Percentiles rank a stretch among this genome's conserved stretches.
Conservation (phyloP, 2,329 filamentous ascomycete genomes). For the Cladophialophora immunda region DNA sequence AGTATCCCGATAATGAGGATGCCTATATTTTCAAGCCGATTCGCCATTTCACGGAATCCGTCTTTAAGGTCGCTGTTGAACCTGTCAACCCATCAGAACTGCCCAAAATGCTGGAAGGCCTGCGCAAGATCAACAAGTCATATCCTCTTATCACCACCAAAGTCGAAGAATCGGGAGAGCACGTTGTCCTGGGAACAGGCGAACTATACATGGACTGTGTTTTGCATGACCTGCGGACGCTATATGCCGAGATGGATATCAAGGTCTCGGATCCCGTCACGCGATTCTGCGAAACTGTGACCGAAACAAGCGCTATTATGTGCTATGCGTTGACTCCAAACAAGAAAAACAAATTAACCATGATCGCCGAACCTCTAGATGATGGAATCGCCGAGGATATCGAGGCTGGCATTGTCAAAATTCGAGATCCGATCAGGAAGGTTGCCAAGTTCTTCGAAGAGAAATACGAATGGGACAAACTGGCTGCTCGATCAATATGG, state of each 20-base stretch:
- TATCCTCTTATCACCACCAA: slow-evolving; percentile 96
- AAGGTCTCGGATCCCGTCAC: slow-evolving; percentile 98
- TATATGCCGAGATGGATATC: slow-evolving; percentile 99
- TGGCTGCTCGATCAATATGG: slow-evolving; percentile 96
- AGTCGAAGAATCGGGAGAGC: slow-evolving; percentile 97
- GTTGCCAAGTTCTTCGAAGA: slow-evolving; percentile 98
- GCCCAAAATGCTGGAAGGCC: slow-evolving; percentile 97
- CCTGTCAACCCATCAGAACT: slow-evolving; percentile 97
- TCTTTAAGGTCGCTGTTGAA: slow-evolving; percentile 97
- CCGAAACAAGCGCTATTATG: slow-evolving; percentile 96
- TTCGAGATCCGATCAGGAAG: slow-evolving; percentile 90
- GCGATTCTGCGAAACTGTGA: slow-evolving; percentile 95
- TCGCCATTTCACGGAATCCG: slow-evolving; percentile 93
- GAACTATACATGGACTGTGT: slow-evolving; percentile 99
- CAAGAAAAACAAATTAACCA: slow-evolving; percentile 99
- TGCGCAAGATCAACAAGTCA: slow-evolving; percentile 97
- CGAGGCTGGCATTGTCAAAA: slow-evolving; percentile 86
- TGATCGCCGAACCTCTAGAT: slow-evolving; percentile 95
- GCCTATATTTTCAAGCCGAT: slow-evolving; percentile 95
- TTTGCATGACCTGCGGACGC: slow-evolving; percentile 85
- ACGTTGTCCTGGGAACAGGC: slow-evolving; percentile 92
- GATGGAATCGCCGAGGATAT: slow-evolving; percentile 95
- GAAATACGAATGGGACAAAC: slow-evolving; percentile 94
- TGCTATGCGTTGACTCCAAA: slow-evolving; percentile 98
- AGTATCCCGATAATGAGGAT: slow-evolving; percentile 85